Conservation (phyloP, 495 filamentous ascomycete species). For the Darksidea phi region DNA sequence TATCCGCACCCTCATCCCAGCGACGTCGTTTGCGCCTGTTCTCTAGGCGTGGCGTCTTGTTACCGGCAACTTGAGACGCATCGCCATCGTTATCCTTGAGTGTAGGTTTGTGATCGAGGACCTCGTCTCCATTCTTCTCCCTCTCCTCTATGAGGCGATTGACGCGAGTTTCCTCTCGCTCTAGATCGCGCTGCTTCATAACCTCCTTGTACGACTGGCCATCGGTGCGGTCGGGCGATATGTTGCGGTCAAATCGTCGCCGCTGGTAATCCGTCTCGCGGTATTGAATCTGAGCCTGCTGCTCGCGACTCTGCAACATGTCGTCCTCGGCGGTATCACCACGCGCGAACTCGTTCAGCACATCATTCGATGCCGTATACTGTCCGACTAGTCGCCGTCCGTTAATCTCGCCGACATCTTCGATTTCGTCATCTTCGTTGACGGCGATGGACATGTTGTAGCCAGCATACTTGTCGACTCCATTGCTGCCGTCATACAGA, state of each 20-base stretch:
- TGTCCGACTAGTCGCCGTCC: conserved; percentile 85
- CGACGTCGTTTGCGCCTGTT: conserved; percentile 88
- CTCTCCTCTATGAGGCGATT: conserved; percentile 76
- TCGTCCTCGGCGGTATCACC: conserved; percentile 88
- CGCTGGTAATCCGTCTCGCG: conserved; percentile 98
- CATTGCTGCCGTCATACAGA: conserved; percentile 76
- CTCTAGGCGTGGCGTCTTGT: conserved; percentile 25
- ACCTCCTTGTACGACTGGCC: conserved; percentile 78
- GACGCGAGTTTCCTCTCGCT: conserved; percentile 92
- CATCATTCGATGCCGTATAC: conserved; percentile 86
- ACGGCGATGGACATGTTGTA: conserved; percentile 87
- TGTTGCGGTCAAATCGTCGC: conserved; percentile 75
- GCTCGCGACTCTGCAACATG: conserved; percentile 80
- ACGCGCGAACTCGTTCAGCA: conserved; percentile 91
- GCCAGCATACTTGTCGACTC: conserved; percentile 78
- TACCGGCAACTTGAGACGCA: conserved; percentile 4
- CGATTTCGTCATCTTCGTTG: conserved; percentile 79
- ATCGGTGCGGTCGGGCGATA: conserved; percentile 86
- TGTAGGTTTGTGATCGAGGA: conserved; percentile 29
- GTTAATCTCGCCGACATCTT: conserved; percentile 70
- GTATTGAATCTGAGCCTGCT: conserved; percentile 82
- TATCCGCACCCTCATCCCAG: conserved; percentile 70
- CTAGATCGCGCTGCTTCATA: conserved; percentile 87
- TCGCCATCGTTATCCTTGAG: conserved; percentile 29
- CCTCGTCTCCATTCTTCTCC: conserved; percentile 57